Evolutionary conservation across 2,329 filamentous ascomycete species (phyloP).

Genomic region (Arthrinium puccinioides): DNA sequence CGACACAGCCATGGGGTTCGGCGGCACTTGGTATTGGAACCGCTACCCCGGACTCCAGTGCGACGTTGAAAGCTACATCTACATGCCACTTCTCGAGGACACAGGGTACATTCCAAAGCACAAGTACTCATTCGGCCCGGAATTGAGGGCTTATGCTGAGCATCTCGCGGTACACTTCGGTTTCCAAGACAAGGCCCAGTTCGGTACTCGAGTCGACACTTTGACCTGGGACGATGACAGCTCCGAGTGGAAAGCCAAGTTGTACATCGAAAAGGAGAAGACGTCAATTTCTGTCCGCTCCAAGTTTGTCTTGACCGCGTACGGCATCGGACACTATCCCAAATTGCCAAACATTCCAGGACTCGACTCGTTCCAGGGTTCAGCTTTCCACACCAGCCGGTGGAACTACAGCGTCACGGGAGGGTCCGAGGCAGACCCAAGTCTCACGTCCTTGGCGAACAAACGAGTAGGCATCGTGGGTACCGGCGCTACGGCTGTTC

Average conservation of each 20-base stretch:
- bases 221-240: constrained; percentile 39
- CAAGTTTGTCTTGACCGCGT: constrained; percentile 31
- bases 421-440: constrained; percentile 29
- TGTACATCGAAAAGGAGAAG: constrained; percentile 3
- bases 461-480: constrained; percentile 42
- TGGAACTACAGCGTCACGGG: constrained; percentile 39
- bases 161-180: constrained; percentile 35
- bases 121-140: constrained; percentile 26
- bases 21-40: constrained; percentile 47
- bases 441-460: constrained; percentile 35
- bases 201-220: constrained; percentile 34
- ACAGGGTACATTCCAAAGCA: constrained; percentile 50
- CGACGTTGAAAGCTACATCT: constrained; percentile 53
- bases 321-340: constrained; percentile 30
- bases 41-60: constrained; percentile 43
- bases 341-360: constrained; percentile 33
- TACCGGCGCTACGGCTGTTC: constrained; percentile 41
- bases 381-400: constrained; percentile 36
- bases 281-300: constrained; percentile 22
- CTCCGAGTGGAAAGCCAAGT: constrained; percentile 13
- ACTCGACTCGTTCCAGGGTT: constrained; percentile 31
- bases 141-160: constrained; percentile 37
- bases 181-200: constrained; percentile 35
- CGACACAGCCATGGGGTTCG: constrained; percentile 35
- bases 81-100: constrained; percentile 54